phyloP scores from a whole-genome alignment of 129 eudicot genomes.

The Centella asiatica region DNA sequence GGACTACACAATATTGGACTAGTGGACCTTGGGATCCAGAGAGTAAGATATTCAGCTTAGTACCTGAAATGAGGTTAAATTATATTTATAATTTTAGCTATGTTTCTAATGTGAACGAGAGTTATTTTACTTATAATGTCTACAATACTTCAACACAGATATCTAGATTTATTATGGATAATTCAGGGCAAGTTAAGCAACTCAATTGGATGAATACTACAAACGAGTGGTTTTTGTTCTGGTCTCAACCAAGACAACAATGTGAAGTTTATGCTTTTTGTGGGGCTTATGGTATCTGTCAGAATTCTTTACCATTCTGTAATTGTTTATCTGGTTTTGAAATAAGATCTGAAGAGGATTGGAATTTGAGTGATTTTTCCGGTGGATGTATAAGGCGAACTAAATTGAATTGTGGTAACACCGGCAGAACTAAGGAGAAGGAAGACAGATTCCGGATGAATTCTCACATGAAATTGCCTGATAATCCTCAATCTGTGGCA shows the following conservation, averaged over 20 bases:
- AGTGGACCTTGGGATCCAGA: slow-evolving; percentile 56
- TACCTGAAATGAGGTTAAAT: slow-evolving; percentile 44
- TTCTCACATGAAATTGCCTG: slow-evolving; percentile 16
- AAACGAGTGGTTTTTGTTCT: slow-evolving; percentile 39
- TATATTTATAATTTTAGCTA: slow-evolving; percentile 37
- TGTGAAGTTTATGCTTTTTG: slow-evolving; percentile 56
- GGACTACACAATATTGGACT: slow-evolving; percentile 29
- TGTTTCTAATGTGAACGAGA: slow-evolving; percentile 36
- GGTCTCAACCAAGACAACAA: slow-evolving; percentile 49
- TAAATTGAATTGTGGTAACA: slow-evolving; percentile 28
- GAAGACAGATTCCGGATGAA: slow-evolving; percentile 21
- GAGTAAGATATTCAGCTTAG: slow-evolving; percentile 33
- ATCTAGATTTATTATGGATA: slow-evolving; percentile 45
- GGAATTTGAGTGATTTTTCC: slow-evolving; percentile 50
- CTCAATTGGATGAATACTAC: slow-evolving; percentile 36
- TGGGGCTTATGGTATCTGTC: slow-evolving; percentile 51
- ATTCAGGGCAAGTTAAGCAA: slow-evolving; percentile 41
- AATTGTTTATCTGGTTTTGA: slow-evolving; percentile 41
- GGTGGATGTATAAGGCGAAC: slow-evolving; percentile 54
- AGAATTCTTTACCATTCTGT: slow-evolving; percentile 44
- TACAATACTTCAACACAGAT: slow-evolving; percentile 20
- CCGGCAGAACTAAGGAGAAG: neutral
- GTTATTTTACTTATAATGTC: slow-evolving; percentile 39
- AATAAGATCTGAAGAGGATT: slow-evolving; percentile 21
- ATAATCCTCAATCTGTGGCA: slow-evolving; percentile 5